These are phyloP conservation scores for Sporothrix pallida DNA, from an alignment of 2,329 filamentous ascomycete genomes.

Conservation along the genomic window DNA sequence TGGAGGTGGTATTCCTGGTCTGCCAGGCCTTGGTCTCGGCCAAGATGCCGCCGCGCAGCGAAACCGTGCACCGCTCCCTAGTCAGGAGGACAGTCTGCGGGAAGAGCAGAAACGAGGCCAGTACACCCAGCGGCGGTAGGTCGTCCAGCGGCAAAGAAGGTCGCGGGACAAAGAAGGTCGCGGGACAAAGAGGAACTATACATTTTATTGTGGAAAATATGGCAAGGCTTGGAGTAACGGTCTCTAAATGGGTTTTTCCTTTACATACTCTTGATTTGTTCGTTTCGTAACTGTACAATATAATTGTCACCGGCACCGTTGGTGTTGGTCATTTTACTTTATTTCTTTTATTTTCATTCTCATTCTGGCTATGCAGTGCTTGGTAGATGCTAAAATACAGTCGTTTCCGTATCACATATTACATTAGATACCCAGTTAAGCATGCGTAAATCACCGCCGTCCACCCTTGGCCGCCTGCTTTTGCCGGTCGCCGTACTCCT, in stretches of 20 bases:
- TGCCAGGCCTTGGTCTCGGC: conserved; percentile 44
- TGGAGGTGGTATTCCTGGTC: conserved; percentile 12
- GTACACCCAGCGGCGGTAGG: conserved; percentile 60
- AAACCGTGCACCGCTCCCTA: conserved; percentile 73
- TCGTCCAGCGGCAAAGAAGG: neutral
- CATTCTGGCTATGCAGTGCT: neutral
- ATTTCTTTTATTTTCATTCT: neutral
- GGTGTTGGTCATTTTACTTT: neutral
- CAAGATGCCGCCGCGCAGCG: conserved; percentile 50
- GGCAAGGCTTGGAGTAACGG: neutral
- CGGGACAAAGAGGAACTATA: neutral
- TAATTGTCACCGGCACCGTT: neutral
- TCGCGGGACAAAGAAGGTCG: neutral
- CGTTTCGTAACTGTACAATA: neutral
- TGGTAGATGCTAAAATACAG: neutral
- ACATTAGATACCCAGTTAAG: too few relatives aligned
- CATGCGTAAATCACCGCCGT: neutral
- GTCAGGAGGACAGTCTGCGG: conserved; percentile 80
- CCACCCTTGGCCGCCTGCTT: conserved; percentile 57
- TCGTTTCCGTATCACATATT: neutral
- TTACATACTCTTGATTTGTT: neutral
- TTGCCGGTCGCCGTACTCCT: conserved; percentile 72
- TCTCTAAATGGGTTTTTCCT: neutral
- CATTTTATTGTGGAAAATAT: neutral
- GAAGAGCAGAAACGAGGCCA: conserved; percentile 73